Base-by-base conservation (phyloP, 2,329 filamentous ascomycete genomes). In the Fusarium citri region DNA sequence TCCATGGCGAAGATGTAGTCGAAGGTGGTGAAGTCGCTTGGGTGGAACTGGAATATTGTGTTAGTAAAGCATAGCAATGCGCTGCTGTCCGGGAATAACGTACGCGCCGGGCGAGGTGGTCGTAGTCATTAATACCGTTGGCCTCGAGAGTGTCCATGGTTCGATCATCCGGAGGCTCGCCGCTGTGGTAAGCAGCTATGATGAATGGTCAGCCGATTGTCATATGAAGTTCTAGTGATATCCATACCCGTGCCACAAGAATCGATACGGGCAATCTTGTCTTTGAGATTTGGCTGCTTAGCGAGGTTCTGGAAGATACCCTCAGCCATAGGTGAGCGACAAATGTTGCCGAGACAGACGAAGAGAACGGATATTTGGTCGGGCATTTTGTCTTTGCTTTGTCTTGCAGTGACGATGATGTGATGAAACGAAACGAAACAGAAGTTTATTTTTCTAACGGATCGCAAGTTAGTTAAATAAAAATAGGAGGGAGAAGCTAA, bases 1-100 rank as follows among this genome's bases (percentile, higher is more conserved):
- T 99, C 96, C 96, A 99, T 99, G 65, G 93, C 94, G 60, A 99
- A 90, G 64, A 99, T 90, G 81, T 97, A 98, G 80, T 98, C 94
- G 76, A 98, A 98, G 18, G 87, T 85, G 59, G 89, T 83, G 74
- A 98, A 97, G 80, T 99, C 96, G 54, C 87, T 86, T 2, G 84
- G 80, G 7, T 82, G 81, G 51, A 90, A 79, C 86, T 89, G 59
- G 10, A 50, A 43, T n/a, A 25, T 45, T 8, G 42, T 31, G 48
- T 71, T 25, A 71, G 65, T 51, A 40, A 40, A 55, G n/a, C 23
- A 40, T 22, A 8, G 20, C 16, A 23, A 41, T 45, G 23, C 41
- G 48, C 22, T 9, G 28, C 26, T 23, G 43, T 5, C n/a, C 28
- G 20, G 18, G n/a, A n/a, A 8, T 41, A 55, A 75, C 79, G 50